Conservation (phyloP, 192 early-diverging fungal species). For the Linnemannia schmuckeri region DNA sequence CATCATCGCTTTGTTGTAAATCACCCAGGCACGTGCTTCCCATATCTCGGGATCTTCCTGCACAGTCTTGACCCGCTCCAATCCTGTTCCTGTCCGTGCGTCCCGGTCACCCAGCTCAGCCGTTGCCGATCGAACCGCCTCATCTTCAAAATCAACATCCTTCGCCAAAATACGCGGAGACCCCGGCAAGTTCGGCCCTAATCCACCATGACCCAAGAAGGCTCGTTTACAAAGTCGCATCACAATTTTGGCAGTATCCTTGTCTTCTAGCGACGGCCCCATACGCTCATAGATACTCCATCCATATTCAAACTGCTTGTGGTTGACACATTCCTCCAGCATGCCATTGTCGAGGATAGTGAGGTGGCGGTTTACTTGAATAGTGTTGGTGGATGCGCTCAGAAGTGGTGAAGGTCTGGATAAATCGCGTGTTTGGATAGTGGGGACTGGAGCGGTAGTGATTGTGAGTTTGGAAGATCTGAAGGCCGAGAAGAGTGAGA, state of each 20-base stretch:
- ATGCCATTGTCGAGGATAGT: constrained; percentile 29
- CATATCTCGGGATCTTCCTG: constrained; percentile 34
- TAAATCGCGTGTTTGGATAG: background rate
- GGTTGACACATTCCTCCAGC: constrained; percentile 40
- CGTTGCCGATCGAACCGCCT: background rate
- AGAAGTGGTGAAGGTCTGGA: background rate
- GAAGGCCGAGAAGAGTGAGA: background rate
- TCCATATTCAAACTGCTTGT: constrained; percentile 44
- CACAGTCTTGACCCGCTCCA: background rate
- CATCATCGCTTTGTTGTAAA: constrained; percentile 43
- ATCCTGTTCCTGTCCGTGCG: background rate
- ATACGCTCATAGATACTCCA: constrained; percentile 49
- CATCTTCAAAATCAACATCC: constrained; percentile 27
- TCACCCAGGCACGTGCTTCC: constrained; percentile 43
- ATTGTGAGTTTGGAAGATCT: background rate
- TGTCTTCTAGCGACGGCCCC: constrained; percentile 29
- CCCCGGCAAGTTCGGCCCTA: background rate
- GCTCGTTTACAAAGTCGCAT: constrained; percentile 39
- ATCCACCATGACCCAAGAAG: constrained; percentile 27
- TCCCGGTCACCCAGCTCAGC: background rate
- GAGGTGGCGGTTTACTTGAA: constrained; percentile 21
- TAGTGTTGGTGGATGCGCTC: background rate
- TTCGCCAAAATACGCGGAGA: constrained; percentile 15
- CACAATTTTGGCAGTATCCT: constrained; percentile 29
- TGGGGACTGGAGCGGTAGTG: background rate